Evolutionary conservation across 306 rosid species (phyloP).

Genomic region (Medicago ruthenica): DNA sequence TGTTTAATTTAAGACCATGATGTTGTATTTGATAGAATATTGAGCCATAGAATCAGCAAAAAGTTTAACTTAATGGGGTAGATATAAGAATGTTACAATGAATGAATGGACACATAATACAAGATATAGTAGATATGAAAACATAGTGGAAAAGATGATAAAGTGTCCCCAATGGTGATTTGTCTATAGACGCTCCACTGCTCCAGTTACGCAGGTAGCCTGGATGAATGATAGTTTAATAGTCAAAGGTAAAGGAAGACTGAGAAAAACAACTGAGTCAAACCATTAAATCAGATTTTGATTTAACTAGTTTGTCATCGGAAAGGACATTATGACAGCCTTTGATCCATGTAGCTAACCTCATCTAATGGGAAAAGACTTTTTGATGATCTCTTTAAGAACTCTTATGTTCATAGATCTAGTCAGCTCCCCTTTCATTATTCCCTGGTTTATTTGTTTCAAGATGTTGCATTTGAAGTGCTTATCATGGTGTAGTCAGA

Average conservation of each 20-base stretch:
- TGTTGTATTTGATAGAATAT: background rate
- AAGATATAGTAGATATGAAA: background rate
- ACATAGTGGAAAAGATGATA: background rate
- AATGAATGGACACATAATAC: background rate
- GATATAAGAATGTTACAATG: background rate
- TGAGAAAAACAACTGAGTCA: background rate
- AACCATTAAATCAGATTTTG: background rate
- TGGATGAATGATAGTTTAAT: background rate
- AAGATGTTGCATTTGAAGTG: slow-evolving; percentile 27
- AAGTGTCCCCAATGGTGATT: background rate
- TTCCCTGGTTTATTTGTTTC: slow-evolving; percentile 30
- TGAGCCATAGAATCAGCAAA: background rate
- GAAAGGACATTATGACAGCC: background rate
- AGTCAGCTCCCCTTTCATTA: slow-evolving; percentile 7
- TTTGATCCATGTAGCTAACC: slow-evolving; percentile 5
- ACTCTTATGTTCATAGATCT: slow-evolving; percentile 10
- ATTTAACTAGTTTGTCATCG: background rate
- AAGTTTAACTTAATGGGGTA: background rate
- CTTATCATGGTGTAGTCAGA: background rate
- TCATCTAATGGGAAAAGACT: background rate
- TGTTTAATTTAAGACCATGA: background rate
- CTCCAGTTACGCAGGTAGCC: background rate
- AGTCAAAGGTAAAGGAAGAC: slow-evolving; percentile 4
- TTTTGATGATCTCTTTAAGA: slow-evolving; percentile 7
- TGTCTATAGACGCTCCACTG: background rate